Conservation (phyloP, 768 basidiomycete species). For the Solioccasus polychromus region DNA sequence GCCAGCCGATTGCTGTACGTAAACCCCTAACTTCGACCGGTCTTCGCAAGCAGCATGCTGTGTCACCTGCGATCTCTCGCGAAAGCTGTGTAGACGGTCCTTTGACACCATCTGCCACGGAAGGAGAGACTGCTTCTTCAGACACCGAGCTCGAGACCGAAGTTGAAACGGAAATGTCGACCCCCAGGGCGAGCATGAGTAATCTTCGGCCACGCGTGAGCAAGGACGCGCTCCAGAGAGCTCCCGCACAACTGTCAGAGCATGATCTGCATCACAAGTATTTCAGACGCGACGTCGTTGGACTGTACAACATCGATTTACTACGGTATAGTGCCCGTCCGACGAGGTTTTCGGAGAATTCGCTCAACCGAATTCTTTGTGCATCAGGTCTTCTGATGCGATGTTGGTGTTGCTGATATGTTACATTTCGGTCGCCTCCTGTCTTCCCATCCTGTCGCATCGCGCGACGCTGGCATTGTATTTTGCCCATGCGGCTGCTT, state of each 20-base stretch:
- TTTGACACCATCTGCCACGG: constrained; percentile 63
- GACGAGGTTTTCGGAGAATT: constrained; percentile 1
- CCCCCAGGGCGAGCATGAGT: constrained; percentile 4
- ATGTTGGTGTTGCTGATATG: constrained; percentile 71
- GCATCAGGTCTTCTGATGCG: constrained; percentile 74
- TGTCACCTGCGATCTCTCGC: constrained; percentile 10
- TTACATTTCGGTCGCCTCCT: constrained; percentile 59
- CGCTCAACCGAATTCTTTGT: constrained; percentile 20
- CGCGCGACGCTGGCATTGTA: constrained; percentile 58
- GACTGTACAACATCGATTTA: constrained; percentile 78
- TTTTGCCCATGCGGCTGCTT: constrained; percentile 77
- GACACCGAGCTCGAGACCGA: constrained; percentile 69
- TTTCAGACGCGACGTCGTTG: constrained; percentile 84
- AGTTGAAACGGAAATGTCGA: constrained; percentile 44
- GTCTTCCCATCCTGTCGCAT: constrained; percentile 58
- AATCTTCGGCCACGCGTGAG: not conserved
- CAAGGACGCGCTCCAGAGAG: constrained; percentile 6
- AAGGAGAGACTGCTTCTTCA: constrained; percentile 72
- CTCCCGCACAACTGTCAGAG: constrained; percentile 46
- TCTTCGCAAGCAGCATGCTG: constrained; percentile 14
- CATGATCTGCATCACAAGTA: constrained; percentile 90
- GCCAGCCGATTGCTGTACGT: constrained; percentile 85
- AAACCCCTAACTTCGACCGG: constrained; percentile 50
- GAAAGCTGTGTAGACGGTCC: constrained; percentile 30
- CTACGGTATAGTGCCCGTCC: constrained; percentile 57